Percentiles rank a stretch among this genome's conserved stretches.
Evolutionary conservation across 331 rosid species (phyloP).

Genomic region (Pyracantha coccinea): DNA sequence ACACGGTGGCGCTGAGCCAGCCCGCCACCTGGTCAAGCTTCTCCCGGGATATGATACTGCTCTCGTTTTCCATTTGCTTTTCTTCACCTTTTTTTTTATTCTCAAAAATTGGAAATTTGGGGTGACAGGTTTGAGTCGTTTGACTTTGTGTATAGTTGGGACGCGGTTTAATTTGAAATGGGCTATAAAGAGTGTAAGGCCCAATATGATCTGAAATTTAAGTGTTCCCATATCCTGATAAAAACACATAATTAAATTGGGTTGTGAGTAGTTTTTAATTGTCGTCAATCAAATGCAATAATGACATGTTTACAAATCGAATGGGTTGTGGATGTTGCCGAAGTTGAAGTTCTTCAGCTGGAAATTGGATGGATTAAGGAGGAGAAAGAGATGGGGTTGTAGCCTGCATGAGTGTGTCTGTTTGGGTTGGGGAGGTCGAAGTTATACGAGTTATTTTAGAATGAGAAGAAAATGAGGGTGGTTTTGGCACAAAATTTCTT

Average conservation of each 20-base stretch:
- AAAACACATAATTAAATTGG: too few species aligned
- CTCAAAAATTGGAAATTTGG: not conserved
- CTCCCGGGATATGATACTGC: slow-evolving; percentile 43
- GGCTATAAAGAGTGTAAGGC: not conserved
- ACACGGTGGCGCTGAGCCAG: slow-evolving; percentile 73
- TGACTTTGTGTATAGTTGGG: not conserved
- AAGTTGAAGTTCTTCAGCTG: not conserved
- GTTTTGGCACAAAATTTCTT: too few species aligned
- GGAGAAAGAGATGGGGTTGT: not conserved
- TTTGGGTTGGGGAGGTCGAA: not conserved
- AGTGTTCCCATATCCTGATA: too few species aligned
- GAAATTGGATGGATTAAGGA: not conserved
- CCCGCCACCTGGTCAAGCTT: slow-evolving; percentile 55
- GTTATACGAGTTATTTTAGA: too few species aligned
- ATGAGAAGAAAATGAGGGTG: too few species aligned
- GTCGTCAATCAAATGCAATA: not conserved
- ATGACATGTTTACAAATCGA: too few species aligned
- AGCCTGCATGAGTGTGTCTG: not conserved
- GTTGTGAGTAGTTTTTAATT: not conserved
- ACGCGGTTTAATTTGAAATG: not conserved
- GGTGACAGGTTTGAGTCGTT: not conserved
- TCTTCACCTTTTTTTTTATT: too few species aligned
- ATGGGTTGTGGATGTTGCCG: not conserved
- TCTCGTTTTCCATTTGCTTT: slow-evolving; percentile 39
- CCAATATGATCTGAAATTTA: not conserved